Conservation (phyloP, 495 filamentous ascomycete genomes). For the Acidiella bohemica region DNA sequence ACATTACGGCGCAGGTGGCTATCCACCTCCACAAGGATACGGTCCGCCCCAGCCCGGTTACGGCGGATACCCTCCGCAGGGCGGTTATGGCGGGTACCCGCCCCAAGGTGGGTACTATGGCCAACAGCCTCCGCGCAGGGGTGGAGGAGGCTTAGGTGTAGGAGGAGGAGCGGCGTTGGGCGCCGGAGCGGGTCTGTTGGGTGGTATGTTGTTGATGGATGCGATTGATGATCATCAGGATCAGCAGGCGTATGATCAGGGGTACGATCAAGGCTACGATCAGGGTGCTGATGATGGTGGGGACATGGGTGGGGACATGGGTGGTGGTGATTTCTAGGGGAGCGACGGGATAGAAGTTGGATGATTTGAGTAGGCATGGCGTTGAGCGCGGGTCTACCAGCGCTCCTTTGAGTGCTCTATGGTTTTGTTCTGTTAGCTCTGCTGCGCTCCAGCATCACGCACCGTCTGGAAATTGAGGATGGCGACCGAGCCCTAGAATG, state of each 20-base stretch:
- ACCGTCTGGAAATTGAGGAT: too few species aligned
- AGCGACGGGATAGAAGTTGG: too few species aligned
- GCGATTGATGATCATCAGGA: conserved; percentile 16
- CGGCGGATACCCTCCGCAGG: not conserved
- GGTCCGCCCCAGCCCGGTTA: not conserved
- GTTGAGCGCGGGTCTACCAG: too few species aligned
- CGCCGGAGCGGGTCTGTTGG: conserved; percentile 21
- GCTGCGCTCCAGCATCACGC: too few species aligned
- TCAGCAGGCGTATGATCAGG: conserved; percentile 3
- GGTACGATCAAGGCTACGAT: not conserved
- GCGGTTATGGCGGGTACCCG: conserved; percentile 16
- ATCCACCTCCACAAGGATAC: conserved; percentile 7
- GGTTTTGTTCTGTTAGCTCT: too few species aligned
- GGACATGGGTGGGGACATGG: conserved; percentile 1
- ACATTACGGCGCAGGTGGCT: not conserved
- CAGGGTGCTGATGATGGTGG: not conserved
- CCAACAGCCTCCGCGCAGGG: conserved; percentile 24
- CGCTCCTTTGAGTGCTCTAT: too few species aligned
- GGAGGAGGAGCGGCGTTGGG: conserved; percentile 19
- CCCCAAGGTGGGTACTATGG: conserved; percentile 20
- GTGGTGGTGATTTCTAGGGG: conserved; percentile 2
- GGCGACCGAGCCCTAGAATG: too few species aligned
- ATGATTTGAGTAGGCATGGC: too few species aligned
- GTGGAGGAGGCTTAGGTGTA: conserved; percentile 15
- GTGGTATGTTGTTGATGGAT: conserved; percentile 18